A percentile compares a stretch with the other conserved stretches of the same genome.
Evolutionary conservation across 495 filamentous ascomycete genomes (phyloP).

Genomic region (Penicillium samsonianum): DNA sequence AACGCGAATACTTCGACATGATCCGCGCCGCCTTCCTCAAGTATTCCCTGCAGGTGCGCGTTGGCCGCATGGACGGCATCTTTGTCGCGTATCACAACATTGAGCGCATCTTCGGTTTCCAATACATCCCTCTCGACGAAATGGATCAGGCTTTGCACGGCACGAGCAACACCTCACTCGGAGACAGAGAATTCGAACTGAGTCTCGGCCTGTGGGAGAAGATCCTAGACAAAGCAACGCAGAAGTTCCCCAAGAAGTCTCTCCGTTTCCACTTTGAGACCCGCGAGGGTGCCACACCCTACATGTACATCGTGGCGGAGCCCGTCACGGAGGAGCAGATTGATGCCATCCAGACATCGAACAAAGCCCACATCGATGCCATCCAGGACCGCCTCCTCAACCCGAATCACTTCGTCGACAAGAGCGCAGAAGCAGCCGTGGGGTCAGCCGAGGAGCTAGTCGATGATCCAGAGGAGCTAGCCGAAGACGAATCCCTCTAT

Average conservation of each 20-base stretch:
- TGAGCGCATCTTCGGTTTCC: constrained; percentile 94
- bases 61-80: constrained; percentile 98
- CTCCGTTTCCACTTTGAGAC: constrained; percentile 89
- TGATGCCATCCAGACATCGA: constrained; percentile 68
- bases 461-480: neutral
- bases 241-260: constrained; percentile 68
- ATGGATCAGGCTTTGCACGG: constrained; percentile 89
- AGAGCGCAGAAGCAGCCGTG: neutral
- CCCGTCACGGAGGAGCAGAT: constrained; percentile 75
- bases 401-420: constrained; percentile 9
- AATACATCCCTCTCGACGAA: constrained; percentile 82
- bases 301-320: constrained; percentile 89
- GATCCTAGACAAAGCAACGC: constrained; percentile 69
- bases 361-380: constrained; percentile 59
- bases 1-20: constrained; percentile 97
- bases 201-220: constrained; percentile 79
- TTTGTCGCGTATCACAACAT: constrained; percentile 98
- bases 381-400: constrained; percentile 64
- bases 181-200: constrained; percentile 83
- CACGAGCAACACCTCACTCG: constrained; percentile 60
- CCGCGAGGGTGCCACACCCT: constrained; percentile 55
- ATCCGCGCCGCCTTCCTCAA: constrained; percentile 92
- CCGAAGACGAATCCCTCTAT: neutral
- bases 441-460: too few species aligned
- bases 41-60: constrained; percentile 92